Percentiles rank a stretch among this genome's conserved stretches.
Conservation (phyloP, 164 flowering plant species). For the Platanus orientalis region DNA sequence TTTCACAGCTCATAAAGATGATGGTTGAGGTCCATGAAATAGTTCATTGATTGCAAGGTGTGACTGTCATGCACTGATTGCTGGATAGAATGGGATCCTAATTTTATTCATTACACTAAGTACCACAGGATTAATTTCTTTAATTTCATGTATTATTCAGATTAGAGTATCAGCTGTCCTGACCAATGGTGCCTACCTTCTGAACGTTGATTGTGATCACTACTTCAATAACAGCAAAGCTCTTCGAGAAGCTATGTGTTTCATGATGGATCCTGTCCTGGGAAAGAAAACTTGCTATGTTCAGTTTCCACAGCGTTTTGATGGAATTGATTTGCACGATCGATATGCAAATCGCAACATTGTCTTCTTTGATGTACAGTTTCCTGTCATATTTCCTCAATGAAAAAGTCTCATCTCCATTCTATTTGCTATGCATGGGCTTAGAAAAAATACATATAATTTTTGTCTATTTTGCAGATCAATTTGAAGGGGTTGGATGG, state of each 20-base stretch:
- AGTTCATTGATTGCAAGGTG: no score
- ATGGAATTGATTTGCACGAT: constrained; percentile 97
- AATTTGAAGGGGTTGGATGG: constrained; percentile 98
- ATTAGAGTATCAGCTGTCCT: constrained; percentile 97
- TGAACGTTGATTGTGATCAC: constrained; percentile 99
- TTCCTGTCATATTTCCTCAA: not conserved
- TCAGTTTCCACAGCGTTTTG: constrained; percentile 96
- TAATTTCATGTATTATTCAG: constrained; percentile 46
- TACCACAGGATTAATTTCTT: no score
- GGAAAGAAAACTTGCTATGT: constrained; percentile 95
- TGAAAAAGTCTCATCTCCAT: not conserved
- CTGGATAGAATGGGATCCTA: no score
- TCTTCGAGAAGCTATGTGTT: constrained; percentile 97
- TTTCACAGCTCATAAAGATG: not conserved
- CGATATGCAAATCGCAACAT: constrained; percentile 97
- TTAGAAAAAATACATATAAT: not conserved
- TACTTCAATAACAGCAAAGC: constrained; percentile 99
- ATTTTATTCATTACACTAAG: no score
- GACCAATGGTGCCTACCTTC: constrained; percentile 92
- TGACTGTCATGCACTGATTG: no score
- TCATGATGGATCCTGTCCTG: constrained; percentile 89
- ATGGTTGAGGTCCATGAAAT: no score
- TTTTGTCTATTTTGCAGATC: constrained; percentile 44
- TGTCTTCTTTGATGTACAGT: constrained; percentile 88
- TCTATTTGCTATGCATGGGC: not conserved